These are phyloP conservation scores for Trichoderma gamsii DNA, from an alignment of 495 filamentous ascomycete genomes.

Conservation along the genomic window DNA sequence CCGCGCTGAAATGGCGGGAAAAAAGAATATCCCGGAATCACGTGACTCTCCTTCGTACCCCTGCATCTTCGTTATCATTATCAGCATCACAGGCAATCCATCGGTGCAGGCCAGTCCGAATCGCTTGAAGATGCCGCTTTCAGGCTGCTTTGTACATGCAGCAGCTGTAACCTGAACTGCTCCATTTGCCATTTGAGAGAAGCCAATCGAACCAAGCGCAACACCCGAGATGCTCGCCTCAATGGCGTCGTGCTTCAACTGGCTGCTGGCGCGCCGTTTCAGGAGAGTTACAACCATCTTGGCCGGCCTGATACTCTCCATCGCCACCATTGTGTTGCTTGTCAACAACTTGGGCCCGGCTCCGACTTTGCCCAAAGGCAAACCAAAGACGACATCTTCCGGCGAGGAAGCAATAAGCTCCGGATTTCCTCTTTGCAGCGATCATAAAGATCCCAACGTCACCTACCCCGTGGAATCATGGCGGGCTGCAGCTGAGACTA, in stretches of 20 bases:
- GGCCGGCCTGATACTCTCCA: background rate
- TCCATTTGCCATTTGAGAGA: background rate
- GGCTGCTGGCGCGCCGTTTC: background rate
- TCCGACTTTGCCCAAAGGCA: background rate
- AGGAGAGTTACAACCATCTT: constrained; percentile 3
- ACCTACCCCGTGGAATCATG: background rate
- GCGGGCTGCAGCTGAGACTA: background rate
- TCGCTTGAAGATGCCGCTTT: no score
- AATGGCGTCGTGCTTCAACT: constrained; percentile 2
- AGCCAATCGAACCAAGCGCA: background rate
- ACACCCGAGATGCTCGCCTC: background rate
- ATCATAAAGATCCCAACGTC: background rate
- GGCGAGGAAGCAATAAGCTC: background rate
- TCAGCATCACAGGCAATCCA: background rate
- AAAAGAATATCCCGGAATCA: background rate
- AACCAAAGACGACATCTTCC: background rate
- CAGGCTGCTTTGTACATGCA: no score
- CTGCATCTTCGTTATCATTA: background rate
- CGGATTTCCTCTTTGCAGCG: background rate
- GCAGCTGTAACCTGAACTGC: background rate
- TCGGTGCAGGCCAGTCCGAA: no score
- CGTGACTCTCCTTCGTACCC: background rate
- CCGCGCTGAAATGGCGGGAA: no score
- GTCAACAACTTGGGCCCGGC: background rate
- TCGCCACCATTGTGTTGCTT: background rate